phyloP scores from a whole-genome alignment of 768 basidiomycete genomes.

The Amanita subjunquillea region DNA sequence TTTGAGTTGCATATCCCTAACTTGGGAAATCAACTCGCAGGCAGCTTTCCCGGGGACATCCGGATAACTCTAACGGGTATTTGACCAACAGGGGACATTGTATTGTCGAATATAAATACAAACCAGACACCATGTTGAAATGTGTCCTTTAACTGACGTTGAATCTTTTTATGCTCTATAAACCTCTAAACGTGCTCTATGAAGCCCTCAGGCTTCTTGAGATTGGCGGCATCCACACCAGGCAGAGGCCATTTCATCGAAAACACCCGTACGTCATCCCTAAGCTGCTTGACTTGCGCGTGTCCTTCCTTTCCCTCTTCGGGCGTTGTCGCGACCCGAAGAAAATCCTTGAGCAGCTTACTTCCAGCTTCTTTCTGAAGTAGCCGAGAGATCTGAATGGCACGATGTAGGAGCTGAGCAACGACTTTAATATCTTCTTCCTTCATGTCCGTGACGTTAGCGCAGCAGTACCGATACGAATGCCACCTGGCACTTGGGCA shows the following conservation, averaged over 20 bases:
- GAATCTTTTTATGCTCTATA: conserved; percentile 31
- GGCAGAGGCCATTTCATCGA: conserved; percentile 89
- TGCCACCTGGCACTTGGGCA: conserved; percentile 93
- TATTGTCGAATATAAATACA: background rate
- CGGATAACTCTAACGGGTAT: no score
- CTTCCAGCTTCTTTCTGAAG: conserved; percentile 93
- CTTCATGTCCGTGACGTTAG: conserved; percentile 91
- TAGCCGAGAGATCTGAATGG: conserved; percentile 80
- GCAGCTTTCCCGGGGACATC: no score
- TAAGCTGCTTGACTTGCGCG: conserved; percentile 60
- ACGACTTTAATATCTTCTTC: conserved; percentile 83
- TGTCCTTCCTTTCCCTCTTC: conserved; percentile 65
- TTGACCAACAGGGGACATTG: no score
- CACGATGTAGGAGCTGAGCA: conserved; percentile 86
- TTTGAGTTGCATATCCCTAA: no score
- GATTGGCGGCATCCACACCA: conserved; percentile 50
- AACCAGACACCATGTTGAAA: conserved; percentile 6
- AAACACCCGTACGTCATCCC: conserved; percentile 73
- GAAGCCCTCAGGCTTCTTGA: conserved; percentile 54
- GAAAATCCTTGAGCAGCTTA: conserved; percentile 95
- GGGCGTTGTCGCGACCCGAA: conserved; percentile 62
- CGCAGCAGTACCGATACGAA: conserved; percentile 91
- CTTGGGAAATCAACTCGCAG: no score
- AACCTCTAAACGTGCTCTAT: conserved; percentile 30
- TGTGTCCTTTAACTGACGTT: conserved; percentile 25